Percentiles rank a stretch among this genome's conserved stretches.
These are phyloP conservation scores for Lentinula aciculospora DNA, from an alignment of 768 basidiomycete species.

Conservation along the genomic window DNA sequence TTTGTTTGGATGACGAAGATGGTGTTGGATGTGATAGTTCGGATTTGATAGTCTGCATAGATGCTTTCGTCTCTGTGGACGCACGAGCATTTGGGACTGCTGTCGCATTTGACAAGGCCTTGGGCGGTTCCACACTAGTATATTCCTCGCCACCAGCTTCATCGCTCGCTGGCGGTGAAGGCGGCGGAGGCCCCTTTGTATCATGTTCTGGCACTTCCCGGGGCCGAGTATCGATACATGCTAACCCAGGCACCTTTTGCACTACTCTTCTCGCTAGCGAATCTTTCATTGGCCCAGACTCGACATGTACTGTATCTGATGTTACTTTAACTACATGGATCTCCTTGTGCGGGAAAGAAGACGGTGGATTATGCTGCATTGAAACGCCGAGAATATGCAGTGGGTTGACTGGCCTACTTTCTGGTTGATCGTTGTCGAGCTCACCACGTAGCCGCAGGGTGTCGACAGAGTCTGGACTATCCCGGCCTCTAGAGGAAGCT, in stretches of 20 bases:
- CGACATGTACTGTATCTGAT: constrained; percentile 38
- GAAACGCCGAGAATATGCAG: constrained; percentile 22
- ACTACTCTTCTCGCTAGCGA: constrained; percentile 28
- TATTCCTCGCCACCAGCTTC: constrained; percentile 10
- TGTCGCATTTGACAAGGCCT: constrained; percentile 14
- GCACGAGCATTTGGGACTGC: constrained; percentile 3
- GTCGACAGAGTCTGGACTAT: constrained; percentile 29
- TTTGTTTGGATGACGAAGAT: constrained; percentile 17
- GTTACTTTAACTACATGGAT: constrained; percentile 52
- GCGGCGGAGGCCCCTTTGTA: constrained; percentile 50
- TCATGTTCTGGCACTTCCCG: constrained; percentile 11
- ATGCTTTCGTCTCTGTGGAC: constrained; percentile 3
- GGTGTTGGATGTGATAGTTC: constrained; percentile 10
- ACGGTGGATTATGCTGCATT: constrained; percentile 12
- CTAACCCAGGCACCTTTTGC: constrained; percentile 26
- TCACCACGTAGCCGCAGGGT: constrained; percentile 18
- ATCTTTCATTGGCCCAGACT: constrained; percentile 27
- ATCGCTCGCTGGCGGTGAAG: constrained; percentile 28
- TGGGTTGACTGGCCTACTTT: constrained; percentile 21
- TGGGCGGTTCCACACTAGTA: constrained; percentile 16
- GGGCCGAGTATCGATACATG: constrained; percentile 12
- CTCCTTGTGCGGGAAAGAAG: constrained; percentile 29
- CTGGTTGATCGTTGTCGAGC: constrained; percentile 11
- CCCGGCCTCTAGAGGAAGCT: constrained; percentile 19
- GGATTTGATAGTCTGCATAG: not conserved